These are phyloP conservation scores for Boletus nobilissimus DNA, from an alignment of 1,284 basidiomycete genomes.

Conservation along the genomic window DNA sequence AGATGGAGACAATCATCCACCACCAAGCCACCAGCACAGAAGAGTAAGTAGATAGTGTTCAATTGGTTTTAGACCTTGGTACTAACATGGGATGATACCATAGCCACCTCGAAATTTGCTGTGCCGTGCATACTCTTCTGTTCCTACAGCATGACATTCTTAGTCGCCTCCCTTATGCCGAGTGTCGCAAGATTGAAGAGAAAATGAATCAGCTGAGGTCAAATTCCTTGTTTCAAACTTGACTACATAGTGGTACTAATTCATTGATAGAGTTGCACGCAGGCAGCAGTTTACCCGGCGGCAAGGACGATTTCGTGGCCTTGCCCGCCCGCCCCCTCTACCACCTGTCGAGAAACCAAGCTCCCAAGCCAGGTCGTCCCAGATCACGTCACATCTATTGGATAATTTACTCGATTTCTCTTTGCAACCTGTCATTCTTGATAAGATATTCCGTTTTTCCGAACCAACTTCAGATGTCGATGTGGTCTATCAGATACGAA, in stretches of 20 bases:
- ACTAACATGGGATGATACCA: too few relatives aligned
- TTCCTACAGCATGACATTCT: background rate
- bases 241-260: too few relatives aligned
- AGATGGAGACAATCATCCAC: background rate
- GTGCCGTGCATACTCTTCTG: background rate
- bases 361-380: too few relatives aligned
- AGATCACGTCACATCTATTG: too few relatives aligned
- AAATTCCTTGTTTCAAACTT: background rate
- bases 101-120: background rate
- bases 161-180: background rate
- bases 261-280: background rate
- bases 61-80: too few relatives aligned
- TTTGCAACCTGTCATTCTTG: background rate
- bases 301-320: background rate
- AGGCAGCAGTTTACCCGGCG: background rate
- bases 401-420: background rate
- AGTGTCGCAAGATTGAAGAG: background rate
- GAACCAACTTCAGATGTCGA: background rate
- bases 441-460: background rate
- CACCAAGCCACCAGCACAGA: background rate
- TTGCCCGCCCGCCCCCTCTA: background rate
- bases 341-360: background rate
- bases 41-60: too few relatives aligned
- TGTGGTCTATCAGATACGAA: background rate
- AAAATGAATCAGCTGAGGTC: background rate